A percentile compares a stretch with the other conserved stretches of the same genome.
These are phyloP conservation scores for Phytophthora citricola DNA, from an alignment of 352 stramenopile genomes.

Conservation along the genomic window DNA sequence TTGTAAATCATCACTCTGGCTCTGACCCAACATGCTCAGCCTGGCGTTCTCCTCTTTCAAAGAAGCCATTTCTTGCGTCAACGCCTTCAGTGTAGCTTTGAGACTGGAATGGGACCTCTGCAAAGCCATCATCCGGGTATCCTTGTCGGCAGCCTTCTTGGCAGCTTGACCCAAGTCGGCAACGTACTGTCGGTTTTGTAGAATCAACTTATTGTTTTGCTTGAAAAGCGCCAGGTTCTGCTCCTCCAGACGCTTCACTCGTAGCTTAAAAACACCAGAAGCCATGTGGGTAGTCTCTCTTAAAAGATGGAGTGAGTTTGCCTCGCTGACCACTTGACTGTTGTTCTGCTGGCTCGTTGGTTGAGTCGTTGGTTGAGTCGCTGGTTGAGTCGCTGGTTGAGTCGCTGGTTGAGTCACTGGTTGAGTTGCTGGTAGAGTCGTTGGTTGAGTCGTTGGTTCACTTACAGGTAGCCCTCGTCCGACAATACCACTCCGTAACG, in stretches of 20 bases:
- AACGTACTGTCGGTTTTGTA: slow-evolving; percentile 8
- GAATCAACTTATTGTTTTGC: background rate
- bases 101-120: background rate
- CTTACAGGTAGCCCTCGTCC: too few species aligned
- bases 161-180: background rate
- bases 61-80: background rate
- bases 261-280: slow-evolving; percentile 1
- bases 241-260: slow-evolving; percentile 2
- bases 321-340: background rate
- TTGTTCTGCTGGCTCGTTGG: too few species aligned
- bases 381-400: too few species aligned
- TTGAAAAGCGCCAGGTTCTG: background rate
- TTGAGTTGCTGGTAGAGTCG: too few species aligned
- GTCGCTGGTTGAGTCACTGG: too few species aligned
- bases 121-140: background rate
- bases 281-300: background rate
- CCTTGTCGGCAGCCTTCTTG: background rate
- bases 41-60: background rate
- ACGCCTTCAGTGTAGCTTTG: background rate
- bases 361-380: too few species aligned
- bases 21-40: background rate
- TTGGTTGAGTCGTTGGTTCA: too few species aligned
- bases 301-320: background rate
- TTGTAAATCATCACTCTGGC: background rate
- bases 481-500: too few species aligned